Conservation (phyloP, 2,329 filamentous ascomycete species). For the Trichophyton benhamiae region DNA sequence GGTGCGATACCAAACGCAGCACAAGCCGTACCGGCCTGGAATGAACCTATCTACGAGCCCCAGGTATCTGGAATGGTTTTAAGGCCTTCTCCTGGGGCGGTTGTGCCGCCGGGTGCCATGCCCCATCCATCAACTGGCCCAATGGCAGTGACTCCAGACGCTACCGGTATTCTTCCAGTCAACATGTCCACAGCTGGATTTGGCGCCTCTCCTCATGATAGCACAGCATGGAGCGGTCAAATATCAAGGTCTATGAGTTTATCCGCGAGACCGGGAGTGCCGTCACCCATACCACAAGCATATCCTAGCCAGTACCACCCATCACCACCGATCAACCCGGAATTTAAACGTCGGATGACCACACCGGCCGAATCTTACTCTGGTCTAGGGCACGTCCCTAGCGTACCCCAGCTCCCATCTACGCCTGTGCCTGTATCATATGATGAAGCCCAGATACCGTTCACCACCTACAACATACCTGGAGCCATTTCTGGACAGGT, state of each 20-base stretch:
- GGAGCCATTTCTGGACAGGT: neutral
- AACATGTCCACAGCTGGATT: neutral
- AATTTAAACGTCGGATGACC: constrained; percentile 7
- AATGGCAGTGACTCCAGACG: constrained; percentile 3
- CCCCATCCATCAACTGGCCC: constrained; percentile 6
- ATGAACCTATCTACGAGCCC: constrained; percentile 27
- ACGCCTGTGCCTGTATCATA: neutral
- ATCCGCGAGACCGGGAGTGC: neutral
- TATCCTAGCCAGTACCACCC: constrained; percentile 1
- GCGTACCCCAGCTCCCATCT: constrained; percentile 4
- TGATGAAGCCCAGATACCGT: constrained; percentile 4
- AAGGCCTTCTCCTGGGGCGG: neutral
- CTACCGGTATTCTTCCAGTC: constrained; percentile 5
- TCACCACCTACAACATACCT: neutral
- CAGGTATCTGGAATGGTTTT: constrained; percentile 19
- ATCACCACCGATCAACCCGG: constrained; percentile 3
- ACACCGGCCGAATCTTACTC: neutral
- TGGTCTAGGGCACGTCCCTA: neutral
- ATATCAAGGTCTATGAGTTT: constrained; percentile 2
- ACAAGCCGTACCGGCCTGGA: constrained; percentile 21
- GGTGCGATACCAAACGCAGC: constrained; percentile 22
- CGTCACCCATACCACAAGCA: neutral
- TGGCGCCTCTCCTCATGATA: neutral
- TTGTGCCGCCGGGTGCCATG: constrained; percentile 6
- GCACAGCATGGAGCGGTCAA: neutral